Evolutionary conservation across 164 flowering plant species (phyloP).

Genomic region (Chimonanthus salicifolius): DNA sequence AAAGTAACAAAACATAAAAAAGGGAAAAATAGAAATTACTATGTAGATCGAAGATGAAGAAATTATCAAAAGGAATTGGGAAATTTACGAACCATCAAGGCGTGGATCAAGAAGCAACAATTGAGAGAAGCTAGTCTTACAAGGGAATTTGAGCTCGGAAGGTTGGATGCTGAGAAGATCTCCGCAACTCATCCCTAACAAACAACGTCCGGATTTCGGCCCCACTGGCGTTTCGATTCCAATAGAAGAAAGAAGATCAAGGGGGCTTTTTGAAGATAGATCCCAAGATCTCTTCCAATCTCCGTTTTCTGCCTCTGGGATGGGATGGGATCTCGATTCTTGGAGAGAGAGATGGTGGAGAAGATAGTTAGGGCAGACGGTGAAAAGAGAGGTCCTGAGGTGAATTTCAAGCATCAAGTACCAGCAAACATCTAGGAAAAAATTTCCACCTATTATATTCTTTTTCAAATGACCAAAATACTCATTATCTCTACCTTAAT

Average conservation of each 20-base stretch:
- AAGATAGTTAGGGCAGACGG: neutral
- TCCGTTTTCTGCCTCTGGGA: neutral
- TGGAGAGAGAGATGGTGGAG: neutral
- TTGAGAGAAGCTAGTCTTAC: slow-evolving; percentile 5
- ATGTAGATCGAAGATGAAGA: no score
- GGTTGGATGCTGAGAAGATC: slow-evolving; percentile 19
- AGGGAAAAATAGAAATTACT: neutral
- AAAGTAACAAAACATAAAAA: neutral
- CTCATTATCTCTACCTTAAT: neutral
- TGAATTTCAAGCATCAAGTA: slow-evolving; percentile 2
- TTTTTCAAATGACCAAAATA: neutral
- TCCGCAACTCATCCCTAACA: slow-evolving; percentile 9
- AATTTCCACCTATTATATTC: neutral
- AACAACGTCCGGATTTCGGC: neutral
- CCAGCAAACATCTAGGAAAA: neutral
- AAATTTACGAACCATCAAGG: no score
- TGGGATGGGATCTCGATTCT: neutral
- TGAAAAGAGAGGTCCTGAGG: neutral
- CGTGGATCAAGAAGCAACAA: no score
- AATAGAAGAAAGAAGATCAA: neutral
- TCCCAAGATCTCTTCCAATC: neutral
- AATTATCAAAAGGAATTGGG: no score
- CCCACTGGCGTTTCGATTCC: neutral
- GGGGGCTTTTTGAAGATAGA: neutral
- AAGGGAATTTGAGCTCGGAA: slow-evolving; percentile 18